Percentiles rank a stretch among this genome's conserved stretches.
Evolutionary conservation across 2,329 filamentous ascomycete genomes (phyloP).

Genomic region (Venturia nashicola): DNA sequence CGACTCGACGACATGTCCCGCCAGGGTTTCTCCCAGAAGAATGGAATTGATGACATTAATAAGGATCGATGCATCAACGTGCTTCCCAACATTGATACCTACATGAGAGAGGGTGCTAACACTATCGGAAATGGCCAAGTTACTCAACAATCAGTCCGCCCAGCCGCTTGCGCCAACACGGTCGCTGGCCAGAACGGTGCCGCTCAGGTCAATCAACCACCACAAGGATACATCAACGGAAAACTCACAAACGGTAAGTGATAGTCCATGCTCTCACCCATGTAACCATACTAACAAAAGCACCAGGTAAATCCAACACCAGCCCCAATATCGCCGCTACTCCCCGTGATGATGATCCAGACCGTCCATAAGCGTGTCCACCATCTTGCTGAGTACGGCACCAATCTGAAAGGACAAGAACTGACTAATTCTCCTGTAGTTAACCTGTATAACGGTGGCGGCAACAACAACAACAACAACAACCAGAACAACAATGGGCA

Average conservation of each 20-base stretch:
- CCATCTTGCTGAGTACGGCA: neutral
- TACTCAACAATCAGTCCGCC: conserved; percentile 4
- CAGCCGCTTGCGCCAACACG: conserved; percentile 6
- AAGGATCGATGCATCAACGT: conserved; percentile 10
- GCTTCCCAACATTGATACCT: conserved; percentile 8
- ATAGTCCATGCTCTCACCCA: too few relatives aligned
- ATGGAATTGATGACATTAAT: conserved; percentile 6
- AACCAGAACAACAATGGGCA: neutral
- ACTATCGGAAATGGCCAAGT: conserved; percentile 6
- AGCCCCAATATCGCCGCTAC: conserved; percentile 2
- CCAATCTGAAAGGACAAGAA: neutral
- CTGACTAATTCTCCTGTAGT: neutral
- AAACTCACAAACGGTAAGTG: neutral
- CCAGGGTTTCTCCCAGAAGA: neutral
- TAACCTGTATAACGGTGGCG: neutral
- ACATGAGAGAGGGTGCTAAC: conserved; percentile 6
- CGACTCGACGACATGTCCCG: conserved; percentile 2
- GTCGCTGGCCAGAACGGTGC: conserved; percentile 8
- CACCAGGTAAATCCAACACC: neutral
- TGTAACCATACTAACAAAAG: neutral
- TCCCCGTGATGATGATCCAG: conserved; percentile 1
- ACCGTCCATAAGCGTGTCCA: neutral
- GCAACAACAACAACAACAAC: neutral
- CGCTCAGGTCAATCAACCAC: neutral
- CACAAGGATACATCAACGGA: neutral